Percentiles rank a stretch among this genome's conserved stretches.
phyloP scores from a whole-genome alignment of 306 rosid genomes.

The Chamaecrista fasciculata region DNA sequence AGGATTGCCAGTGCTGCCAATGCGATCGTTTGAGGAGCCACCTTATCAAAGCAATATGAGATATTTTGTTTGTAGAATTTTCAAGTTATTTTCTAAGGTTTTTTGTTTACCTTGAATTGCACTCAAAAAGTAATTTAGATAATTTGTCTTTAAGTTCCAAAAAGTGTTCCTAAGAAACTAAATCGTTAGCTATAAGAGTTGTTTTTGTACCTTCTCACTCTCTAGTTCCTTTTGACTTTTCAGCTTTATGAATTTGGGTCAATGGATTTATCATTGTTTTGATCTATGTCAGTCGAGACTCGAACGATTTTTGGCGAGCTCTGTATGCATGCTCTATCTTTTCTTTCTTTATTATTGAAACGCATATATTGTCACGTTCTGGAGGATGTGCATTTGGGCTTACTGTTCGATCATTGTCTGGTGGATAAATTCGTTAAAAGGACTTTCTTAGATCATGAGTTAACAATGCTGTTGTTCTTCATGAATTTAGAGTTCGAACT shows the following conservation, averaged over 20 bases:
- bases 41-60: too few species aligned
- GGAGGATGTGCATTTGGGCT: too few species aligned
- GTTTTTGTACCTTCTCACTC: background rate
- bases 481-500: too few species aligned
- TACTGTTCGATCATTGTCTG: too few species aligned
- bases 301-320: background rate
- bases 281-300: background rate
- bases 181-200: background rate
- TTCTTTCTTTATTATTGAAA: too few species aligned
- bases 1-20: slow-evolving; percentile 94
- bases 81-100: background rate
- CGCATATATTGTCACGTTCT: too few species aligned
- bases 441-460: too few species aligned
- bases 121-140: slow-evolving; percentile 10
- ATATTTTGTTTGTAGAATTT: slow-evolving; percentile 1
- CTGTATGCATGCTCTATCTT: too few species aligned
- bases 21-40: slow-evolving; percentile 71
- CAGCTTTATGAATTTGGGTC: background rate
- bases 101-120: slow-evolving; percentile 20
- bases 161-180: slow-evolving; percentile 18
- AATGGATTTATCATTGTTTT: background rate
- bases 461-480: too few species aligned
- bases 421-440: too few species aligned
- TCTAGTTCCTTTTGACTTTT: background rate
- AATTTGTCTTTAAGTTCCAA: background rate